These are phyloP conservation scores for Phallus indusiatus DNA, from an alignment of 768 basidiomycete genomes.

Conservation along the genomic window DNA sequence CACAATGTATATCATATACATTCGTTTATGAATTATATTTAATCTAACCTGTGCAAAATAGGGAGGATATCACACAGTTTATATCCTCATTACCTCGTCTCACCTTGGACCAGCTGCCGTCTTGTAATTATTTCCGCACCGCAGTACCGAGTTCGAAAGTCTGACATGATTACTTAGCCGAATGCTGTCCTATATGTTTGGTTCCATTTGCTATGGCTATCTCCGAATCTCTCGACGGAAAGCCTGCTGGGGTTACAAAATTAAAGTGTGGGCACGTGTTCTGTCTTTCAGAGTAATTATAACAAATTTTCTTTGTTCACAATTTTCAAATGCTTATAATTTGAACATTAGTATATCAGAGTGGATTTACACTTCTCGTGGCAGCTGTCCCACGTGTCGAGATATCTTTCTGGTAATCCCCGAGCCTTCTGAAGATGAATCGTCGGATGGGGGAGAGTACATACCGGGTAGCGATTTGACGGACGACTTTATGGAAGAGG, in stretches of 20 bases:
- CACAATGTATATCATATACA: not conserved
- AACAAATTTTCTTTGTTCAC: not conserved
- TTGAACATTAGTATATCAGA: constrained; percentile 39
- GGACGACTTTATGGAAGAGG: constrained; percentile 34
- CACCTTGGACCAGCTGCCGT: not conserved
- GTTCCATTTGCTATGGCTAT: constrained; percentile 39
- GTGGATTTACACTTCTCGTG: constrained; percentile 58
- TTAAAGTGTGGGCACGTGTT: constrained; percentile 59
- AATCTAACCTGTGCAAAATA: not conserved
- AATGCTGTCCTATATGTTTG: constrained; percentile 61
- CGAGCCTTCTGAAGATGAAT: constrained; percentile 51
- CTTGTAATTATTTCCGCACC: not conserved
- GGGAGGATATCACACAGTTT: not conserved
- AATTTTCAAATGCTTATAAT: constrained; percentile 2
- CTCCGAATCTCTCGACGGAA: constrained; percentile 16
- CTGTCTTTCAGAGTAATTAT: constrained; percentile 52
- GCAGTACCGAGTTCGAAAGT: not conserved
- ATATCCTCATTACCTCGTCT: not conserved
- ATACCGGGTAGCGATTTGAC: constrained; percentile 33
- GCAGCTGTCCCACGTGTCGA: constrained; percentile 63
- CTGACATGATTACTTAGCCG: constrained; percentile 14
- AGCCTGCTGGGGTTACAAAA: constrained; percentile 41
- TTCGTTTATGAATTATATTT: no score
- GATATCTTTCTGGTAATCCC: constrained; percentile 47
- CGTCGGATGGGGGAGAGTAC: constrained; percentile 60